phyloP scores from a whole-genome alignment of 305 asterid genomes.

The Ruellia speciosa region DNA sequence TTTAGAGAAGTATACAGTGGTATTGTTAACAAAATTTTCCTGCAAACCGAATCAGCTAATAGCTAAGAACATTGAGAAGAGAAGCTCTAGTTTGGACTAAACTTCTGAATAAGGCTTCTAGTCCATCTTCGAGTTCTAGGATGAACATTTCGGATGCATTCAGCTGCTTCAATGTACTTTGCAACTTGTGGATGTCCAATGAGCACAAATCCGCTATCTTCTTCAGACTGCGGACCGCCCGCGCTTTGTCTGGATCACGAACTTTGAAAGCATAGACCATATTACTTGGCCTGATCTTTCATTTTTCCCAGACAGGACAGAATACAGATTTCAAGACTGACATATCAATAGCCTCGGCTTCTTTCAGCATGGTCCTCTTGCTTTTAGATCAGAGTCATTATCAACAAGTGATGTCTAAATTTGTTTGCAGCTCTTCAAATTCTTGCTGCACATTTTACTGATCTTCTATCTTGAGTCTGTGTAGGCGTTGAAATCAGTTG shows the following conservation, averaged over 20 bases:
- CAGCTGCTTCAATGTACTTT: conserved; percentile 13
- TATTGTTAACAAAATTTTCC: too few species aligned
- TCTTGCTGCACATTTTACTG: conserved; percentile 23
- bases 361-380: conserved; percentile 1
- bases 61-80: conserved; percentile 5
- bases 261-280: conserved; percentile 21
- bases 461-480: conserved; percentile 23
- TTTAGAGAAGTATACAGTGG: neutral
- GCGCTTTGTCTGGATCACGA: neutral
- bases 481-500: conserved; percentile 16
- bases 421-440: conserved; percentile 22
- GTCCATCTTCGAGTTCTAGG: conserved; percentile 17
- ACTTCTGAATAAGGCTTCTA: conserved; percentile 21
- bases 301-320: conserved; percentile 14
- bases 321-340: conserved; percentile 9
- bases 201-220: neutral
- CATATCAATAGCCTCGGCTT: neutral
- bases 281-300: conserved; percentile 21
- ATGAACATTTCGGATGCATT: conserved; percentile 15
- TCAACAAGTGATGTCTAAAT: neutral
- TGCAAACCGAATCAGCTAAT: neutral
- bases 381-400: neutral
- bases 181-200: neutral
- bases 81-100: conserved; percentile 4
- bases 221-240: neutral